phyloP scores from a whole-genome alignment of 192 early-diverging fungal genomes.

The Spinellus fusiger region DNA sequence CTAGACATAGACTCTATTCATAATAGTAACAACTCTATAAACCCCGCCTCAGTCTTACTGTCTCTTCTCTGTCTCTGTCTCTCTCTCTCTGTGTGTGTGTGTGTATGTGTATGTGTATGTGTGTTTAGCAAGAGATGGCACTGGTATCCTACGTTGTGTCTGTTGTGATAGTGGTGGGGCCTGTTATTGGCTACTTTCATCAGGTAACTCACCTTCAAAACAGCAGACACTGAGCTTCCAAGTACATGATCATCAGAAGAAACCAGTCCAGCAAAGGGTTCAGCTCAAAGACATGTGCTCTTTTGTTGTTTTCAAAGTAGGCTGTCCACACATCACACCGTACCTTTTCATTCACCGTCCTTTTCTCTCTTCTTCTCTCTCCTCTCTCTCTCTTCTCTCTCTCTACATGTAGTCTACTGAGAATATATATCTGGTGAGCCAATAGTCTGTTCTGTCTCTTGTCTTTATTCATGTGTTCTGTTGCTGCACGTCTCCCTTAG shows the following conservation, averaged over 20 bases:
- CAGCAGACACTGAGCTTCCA: background rate
- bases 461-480: too few species aligned
- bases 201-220: conserved; percentile 19
- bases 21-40: too few species aligned
- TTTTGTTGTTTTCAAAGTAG: conserved; percentile 49
- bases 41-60: too few species aligned
- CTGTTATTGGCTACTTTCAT: conserved; percentile 53
- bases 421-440: background rate
- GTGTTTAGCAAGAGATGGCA: background rate
- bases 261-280: conserved; percentile 47
- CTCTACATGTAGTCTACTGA: too few species aligned
- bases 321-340: too few species aligned
- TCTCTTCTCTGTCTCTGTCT: background rate
- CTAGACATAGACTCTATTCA: background rate
- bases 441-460: too few species aligned
- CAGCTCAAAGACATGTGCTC: conserved; percentile 45
- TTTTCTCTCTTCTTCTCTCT: background rate
- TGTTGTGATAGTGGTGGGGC: conserved; percentile 47
- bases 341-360: background rate
- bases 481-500: too few species aligned
- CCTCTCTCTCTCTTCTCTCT: background rate
- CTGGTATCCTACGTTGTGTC: conserved; percentile 19
- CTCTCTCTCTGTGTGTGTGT: conserved; percentile 5
- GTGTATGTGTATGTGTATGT: too few species aligned
- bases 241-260: conserved; percentile 42